A percentile compares a stretch with the other conserved stretches of the same genome.
phyloP scores from a whole-genome alignment of 805 yeast species.

The Candida fluviatilis region DNA sequence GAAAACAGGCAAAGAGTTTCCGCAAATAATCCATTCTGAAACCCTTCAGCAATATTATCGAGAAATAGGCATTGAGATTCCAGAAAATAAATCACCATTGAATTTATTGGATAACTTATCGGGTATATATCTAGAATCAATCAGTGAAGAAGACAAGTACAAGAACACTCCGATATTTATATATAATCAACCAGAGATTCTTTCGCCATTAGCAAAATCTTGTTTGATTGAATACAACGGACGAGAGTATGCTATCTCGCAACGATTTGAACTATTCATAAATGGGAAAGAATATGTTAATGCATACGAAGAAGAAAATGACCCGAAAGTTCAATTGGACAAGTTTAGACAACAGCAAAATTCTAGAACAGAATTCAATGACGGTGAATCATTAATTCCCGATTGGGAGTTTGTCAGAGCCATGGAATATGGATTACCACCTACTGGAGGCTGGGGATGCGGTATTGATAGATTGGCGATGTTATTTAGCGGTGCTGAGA shows the following conservation, averaged over 20 bases:
- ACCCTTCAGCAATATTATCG: slow-evolving; percentile 39
- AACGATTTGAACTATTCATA: slow-evolving; percentile 82
- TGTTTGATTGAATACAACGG: slow-evolving; percentile 21
- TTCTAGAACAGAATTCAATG: slow-evolving; percentile 45
- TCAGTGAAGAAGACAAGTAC: slow-evolving; percentile 30
- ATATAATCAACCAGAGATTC: slow-evolving; percentile 73
- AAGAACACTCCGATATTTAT: slow-evolving; percentile 61
- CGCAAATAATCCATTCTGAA: slow-evolving; percentile 37
- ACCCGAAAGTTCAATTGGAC: slow-evolving; percentile 63
- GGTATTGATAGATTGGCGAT: slow-evolving; percentile 88
- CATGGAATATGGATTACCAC: slow-evolving; percentile 94
- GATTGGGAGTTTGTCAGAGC: slow-evolving; percentile 68
- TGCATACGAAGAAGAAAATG: slow-evolving; percentile 95
- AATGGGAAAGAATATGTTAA: slow-evolving; percentile 78
- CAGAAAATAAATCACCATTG: slow-evolving; percentile 45
- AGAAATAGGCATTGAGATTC: slow-evolving; percentile 31
- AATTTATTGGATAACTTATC: slow-evolving; percentile 64
- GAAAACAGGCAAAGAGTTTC: slow-evolving; percentile 47
- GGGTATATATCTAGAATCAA: slow-evolving; percentile 59
- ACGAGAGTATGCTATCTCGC: slow-evolving; percentile 43
- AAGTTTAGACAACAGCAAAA: slow-evolving; percentile 62
- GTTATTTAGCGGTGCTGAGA: slow-evolving; percentile 58
- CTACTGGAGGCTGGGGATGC: slow-evolving; percentile 97
- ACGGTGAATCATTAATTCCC: slow-evolving; percentile 61
- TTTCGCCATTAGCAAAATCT: slow-evolving; percentile 89